Conservation (phyloP, 345 rosid genomes). For the Gossypium sturtianum region DNA sequence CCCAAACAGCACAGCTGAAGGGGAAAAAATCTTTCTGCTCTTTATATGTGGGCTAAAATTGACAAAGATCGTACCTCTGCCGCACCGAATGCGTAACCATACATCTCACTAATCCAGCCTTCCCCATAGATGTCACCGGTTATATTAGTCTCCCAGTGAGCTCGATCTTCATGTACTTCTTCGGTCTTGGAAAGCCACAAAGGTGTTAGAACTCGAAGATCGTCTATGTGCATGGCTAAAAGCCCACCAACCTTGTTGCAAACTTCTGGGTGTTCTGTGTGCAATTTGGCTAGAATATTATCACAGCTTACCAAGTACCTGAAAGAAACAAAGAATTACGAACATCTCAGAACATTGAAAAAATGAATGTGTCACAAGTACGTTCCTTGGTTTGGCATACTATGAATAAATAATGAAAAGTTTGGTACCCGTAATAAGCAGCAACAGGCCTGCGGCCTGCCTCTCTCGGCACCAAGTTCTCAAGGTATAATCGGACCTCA, state of each 20-base stretch:
- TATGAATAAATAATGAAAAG: neutral
- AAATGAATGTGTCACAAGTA: slow-evolving; percentile 3
- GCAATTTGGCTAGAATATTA: slow-evolving; percentile 75
- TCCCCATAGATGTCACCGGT: slow-evolving; percentile 92
- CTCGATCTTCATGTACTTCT: slow-evolving; percentile 85
- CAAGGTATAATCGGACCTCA: slow-evolving; percentile 90
- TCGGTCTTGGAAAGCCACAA: slow-evolving; percentile 94
- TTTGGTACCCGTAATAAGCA: slow-evolving; percentile 76
- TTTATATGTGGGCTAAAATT: neutral
- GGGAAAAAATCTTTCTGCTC: neutral
- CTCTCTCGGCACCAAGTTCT: slow-evolving; percentile 88
- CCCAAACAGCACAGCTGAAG: neutral
- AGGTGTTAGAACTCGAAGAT: slow-evolving; percentile 82
- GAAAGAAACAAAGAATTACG: slow-evolving; percentile 14
- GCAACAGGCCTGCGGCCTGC: slow-evolving; percentile 86
- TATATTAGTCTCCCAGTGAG: slow-evolving; percentile 89
- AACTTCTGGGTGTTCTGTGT: slow-evolving; percentile 68
- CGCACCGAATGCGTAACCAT: slow-evolving; percentile 97
- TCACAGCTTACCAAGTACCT: slow-evolving; percentile 93
- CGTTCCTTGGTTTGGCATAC: neutral
- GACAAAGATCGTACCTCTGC: slow-evolving; percentile 59
- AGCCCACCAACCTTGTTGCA: slow-evolving; percentile 99
- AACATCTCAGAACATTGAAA: neutral
- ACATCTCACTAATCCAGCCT: slow-evolving; percentile 99
- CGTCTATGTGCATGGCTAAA: slow-evolving; percentile 95